phyloP scores from a whole-genome alignment of 345 rosid genomes.

The Acer saccharum region DNA sequence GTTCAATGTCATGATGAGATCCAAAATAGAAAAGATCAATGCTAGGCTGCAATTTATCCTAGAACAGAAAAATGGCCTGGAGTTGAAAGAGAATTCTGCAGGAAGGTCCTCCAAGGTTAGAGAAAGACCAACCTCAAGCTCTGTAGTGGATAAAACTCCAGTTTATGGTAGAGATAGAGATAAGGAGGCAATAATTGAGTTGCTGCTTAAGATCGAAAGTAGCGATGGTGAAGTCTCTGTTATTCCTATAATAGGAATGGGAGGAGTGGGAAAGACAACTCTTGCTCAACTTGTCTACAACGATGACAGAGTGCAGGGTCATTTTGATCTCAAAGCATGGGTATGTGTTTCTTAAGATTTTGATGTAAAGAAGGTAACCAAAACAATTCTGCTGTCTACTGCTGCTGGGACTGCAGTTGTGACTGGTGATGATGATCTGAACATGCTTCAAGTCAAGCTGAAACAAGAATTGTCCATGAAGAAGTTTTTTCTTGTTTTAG shows the following conservation, averaged over 20 bases:
- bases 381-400: conserved; percentile 18
- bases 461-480: background rate
- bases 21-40: conserved; percentile 13
- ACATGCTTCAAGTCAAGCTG: conserved; percentile 24
- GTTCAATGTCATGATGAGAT: conserved; percentile 17
- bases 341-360: conserved; percentile 15
- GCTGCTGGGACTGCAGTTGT: background rate
- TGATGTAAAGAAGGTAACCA: conserved; percentile 13
- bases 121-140: background rate
- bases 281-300: conserved; percentile 11
- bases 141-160: conserved; percentile 7
- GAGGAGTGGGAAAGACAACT: conserved; percentile 17
- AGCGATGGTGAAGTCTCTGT: background rate
- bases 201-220: conserved; percentile 10
- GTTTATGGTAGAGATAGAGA: conserved; percentile 32
- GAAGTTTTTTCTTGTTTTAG: conserved; percentile 26
- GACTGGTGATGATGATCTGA: background rate
- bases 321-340: conserved; percentile 28
- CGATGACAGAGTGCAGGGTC: background rate
- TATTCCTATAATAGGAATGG: conserved; percentile 6
- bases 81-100: conserved; percentile 7
- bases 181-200: conserved; percentile 18
- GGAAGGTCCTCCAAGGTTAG: background rate
- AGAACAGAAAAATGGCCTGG: background rate
- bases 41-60: background rate